These are phyloP conservation scores for Encephalitozoon romaleae DNA, from an alignment of 371 early-diverging fungal genomes.

Conservation along the genomic window DNA sequence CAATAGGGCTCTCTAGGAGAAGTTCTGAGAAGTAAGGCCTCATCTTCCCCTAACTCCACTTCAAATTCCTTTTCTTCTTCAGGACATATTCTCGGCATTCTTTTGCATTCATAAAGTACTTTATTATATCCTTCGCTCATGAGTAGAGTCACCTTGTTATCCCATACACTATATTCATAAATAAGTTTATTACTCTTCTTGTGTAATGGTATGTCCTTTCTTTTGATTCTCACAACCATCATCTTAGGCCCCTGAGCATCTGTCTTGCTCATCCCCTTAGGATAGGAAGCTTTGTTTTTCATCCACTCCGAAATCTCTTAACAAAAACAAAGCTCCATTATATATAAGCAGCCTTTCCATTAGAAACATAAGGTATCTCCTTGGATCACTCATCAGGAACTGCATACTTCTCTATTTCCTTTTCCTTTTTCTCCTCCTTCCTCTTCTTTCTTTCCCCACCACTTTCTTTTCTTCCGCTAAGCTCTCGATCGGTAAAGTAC, in stretches of 20 bases:
- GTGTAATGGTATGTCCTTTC: neutral
- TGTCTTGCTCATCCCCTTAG: neutral
- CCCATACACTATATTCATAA: neutral
- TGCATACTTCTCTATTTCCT: neutral
- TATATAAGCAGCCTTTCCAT: neutral
- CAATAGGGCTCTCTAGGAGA: neutral
- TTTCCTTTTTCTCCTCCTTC: conserved; percentile 5
- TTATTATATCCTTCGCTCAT: neutral
- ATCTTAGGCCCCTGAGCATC: neutral
- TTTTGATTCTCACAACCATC: neutral
- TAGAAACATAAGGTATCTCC: neutral
- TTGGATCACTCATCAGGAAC: neutral
- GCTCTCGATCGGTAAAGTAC: conserved; percentile 27
- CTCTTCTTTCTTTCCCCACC: neutral
- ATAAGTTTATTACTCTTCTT: neutral
- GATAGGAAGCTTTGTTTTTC: neutral
- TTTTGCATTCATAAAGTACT: neutral
- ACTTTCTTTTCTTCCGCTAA: conserved; percentile 3
- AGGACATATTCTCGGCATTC: neutral
- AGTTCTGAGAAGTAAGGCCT: neutral
- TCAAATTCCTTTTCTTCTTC: neutral
- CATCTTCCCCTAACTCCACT: neutral
- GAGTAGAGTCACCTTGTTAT: neutral
- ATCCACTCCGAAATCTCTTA: neutral
- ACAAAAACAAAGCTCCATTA: neutral